Evolutionary conservation across 2,329 filamentous ascomycete genomes (phyloP), one percentile per base, ranked within the genome.

Genomic region (Neonectria hederae): DNA sequence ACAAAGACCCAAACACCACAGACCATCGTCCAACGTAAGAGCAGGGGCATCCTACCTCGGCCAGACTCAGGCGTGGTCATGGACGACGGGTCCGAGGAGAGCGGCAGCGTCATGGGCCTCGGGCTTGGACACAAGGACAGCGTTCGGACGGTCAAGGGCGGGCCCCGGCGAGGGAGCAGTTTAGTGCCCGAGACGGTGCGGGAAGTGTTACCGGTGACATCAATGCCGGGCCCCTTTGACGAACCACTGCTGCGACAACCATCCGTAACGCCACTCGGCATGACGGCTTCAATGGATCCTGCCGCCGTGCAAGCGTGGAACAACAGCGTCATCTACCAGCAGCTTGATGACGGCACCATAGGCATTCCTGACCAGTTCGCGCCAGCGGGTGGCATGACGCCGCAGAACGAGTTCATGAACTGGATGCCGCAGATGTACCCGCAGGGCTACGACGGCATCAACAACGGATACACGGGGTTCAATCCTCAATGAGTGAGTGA

Each of bases 1-100:
- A 24, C 65, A 1, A 57, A 72, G 13, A 63, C 68, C 0, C 69
- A 72, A 30, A 56, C 62, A 30, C 55, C 66, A 0, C 73, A 74
- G 6, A 69, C 54, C 19, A 22, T 72, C 17, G 55, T 68, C 6
- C 67, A 70, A 4, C 66, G 75, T 5, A 74, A 76, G 30, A 62
- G 67, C 4, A 68, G 74, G 5, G 72, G 68, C 0, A 66, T 75
- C 2, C 66, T 64, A 9, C 76, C 78, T 1, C 69, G 79, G 0
- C 79, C 79, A 0, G 79, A 81, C 46, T 81, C 79, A 0, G 79
- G 79, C 2, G 76, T 81, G 0, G 74, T 79, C 1, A 69, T 81
- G 58, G 79, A 81, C 14, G 79, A 81, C 40, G 77, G 72, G 0
- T 80, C 78, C 0, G 79, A 80, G 10, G 79, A 81, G 62, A 80